Evolutionary conservation across 306 rosid genomes (phyloP).

Genomic region (Spatholobus suberectus): DNA sequence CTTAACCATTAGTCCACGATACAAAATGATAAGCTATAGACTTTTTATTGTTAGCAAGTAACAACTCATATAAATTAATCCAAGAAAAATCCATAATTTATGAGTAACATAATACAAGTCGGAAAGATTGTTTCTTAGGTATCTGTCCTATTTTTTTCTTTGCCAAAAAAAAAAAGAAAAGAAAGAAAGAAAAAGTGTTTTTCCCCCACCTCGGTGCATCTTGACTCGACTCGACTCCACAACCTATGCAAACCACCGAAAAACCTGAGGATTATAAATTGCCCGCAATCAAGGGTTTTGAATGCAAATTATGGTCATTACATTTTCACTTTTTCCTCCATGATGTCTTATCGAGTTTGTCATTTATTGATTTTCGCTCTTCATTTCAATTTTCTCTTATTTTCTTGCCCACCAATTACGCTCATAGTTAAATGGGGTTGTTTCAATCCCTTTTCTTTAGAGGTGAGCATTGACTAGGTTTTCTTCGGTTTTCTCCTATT

Average conservation of each 20-base stretch:
- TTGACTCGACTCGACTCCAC: neutral
- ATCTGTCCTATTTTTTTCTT: neutral
- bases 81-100: neutral
- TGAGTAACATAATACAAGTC: neutral
- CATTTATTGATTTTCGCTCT: neutral
- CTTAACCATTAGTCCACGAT: neutral
- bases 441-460: neutral
- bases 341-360: neutral
- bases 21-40: neutral
- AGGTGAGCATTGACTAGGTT: neutral
- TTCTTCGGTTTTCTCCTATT: neutral
- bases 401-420: neutral
- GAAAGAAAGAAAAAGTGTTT: too few relatives aligned
- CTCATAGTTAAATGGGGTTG: neutral
- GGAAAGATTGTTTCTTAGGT: neutral
- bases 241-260: neutral
- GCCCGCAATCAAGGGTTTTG: neutral
- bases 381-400: neutral
- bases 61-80: neutral
- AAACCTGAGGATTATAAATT: neutral
- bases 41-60: neutral
- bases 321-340: neutral
- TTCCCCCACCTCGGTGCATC: neutral
- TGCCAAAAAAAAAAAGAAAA: neutral
- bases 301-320: neutral